These are phyloP conservation scores for Podospora tetraspora DNA, from an alignment of 495 filamentous ascomycete species.

Conservation along the genomic window DNA sequence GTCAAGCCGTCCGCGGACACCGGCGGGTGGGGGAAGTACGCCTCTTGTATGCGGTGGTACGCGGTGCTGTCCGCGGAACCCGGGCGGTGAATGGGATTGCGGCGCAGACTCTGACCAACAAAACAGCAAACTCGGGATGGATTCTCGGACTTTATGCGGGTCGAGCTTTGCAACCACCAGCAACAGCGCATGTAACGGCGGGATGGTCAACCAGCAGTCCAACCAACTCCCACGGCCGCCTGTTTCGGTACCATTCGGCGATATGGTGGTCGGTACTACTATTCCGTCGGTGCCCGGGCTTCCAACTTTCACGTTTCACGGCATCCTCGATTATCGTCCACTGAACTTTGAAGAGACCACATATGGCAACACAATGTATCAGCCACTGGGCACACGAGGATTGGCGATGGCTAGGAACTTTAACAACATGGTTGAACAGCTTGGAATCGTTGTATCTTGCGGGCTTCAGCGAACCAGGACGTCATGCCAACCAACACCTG, in stretches of 20 bases:
- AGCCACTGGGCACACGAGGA: too few species aligned
- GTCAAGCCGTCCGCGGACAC: neutral
- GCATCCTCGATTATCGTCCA: too few species aligned
- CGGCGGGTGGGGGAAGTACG: neutral
- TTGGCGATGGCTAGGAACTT: too few species aligned
- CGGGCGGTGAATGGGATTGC: neutral
- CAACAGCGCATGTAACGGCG: neutral
- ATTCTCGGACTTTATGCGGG: neutral
- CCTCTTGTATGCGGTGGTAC: neutral
- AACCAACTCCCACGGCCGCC: neutral
- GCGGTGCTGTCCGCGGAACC: neutral
- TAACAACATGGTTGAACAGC: too few species aligned
- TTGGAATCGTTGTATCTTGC: too few species aligned
- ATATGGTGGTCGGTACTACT: neutral
- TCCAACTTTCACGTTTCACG: too few species aligned
- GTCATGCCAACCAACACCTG: too few species aligned
- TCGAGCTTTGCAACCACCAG: neutral
- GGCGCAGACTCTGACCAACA: neutral
- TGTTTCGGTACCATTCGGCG: neutral
- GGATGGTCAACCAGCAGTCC: neutral
- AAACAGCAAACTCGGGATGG: neutral
- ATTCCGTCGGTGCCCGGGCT: too few species aligned
- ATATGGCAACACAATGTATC: too few species aligned
- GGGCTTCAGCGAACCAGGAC: too few species aligned
- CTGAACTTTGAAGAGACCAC: too few species aligned